Base-by-base conservation (phyloP, 2,329 filamentous ascomycete genomes). In the Colletotrichum eremochloae region DNA sequence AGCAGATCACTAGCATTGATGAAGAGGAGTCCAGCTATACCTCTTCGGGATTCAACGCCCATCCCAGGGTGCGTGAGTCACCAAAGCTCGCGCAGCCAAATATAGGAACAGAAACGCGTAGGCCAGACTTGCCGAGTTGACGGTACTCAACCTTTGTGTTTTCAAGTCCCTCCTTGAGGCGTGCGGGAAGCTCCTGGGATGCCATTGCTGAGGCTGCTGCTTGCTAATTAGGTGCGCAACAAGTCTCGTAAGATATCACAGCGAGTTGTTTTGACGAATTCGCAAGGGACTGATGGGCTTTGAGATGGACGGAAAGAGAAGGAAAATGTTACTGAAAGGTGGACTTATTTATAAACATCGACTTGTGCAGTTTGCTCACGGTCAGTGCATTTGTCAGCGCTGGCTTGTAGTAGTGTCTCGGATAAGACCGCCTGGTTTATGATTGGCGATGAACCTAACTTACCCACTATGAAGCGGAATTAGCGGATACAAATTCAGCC, bases 61-160 rank as follows among this genome's bases (percentile, higher is more conserved):
- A 92, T 5, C 82, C 77, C 67, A 87, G 82, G 78, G 86, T 87
- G 53, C 85, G 79, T 0, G 82, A 78, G 72, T 85, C 82, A 31
- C 91, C 91, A 72, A 91, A 88, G 77, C 84, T 87, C 90, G 92
- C 92, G 72, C 86, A 86, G 0, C 91, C 91, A 50, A 93, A 83
- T 67, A 93, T 90, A 52, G 91, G 88, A 61, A 88, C 86, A 0
- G 90, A 92, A 56, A 92, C 84, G 65, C 86, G 86, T 18, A 93
- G 86, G 42, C 91, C 91, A 62, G 86, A 89, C 72, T 86, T 88
- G 44, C 91, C 91, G 14, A 93, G 83, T 67, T 84, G 82, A 76
- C 84, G 82, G 76, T 87, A 88, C 67, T 86, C 84, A 71, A 80
- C 81, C 75, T 86, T 86, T 71, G 83, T 75, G 68, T 75, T 75